A percentile compares a stretch with the other conserved stretches of the same genome.
Conservation (phyloP, 768 basidiomycete genomes). For the Austroboletus eburneus region DNA sequence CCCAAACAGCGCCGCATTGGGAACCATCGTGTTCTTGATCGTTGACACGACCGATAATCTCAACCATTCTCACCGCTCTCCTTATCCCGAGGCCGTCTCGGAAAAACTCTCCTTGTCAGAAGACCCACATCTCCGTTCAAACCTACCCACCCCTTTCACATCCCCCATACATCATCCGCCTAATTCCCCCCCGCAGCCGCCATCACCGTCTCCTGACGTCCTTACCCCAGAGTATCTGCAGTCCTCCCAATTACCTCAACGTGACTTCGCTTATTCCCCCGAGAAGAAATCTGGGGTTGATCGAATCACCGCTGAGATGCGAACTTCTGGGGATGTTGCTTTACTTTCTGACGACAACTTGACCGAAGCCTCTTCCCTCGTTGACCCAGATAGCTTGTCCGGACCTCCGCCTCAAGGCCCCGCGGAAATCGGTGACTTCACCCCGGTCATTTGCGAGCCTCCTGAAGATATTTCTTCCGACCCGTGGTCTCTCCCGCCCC, state of each 20-base stretch:
- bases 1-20: conserved; percentile 22
- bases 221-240: conserved; percentile 25
- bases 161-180: conserved; percentile 11
- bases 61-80: conserved; percentile 12
- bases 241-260: conserved; percentile 29
- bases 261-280: conserved; percentile 13
- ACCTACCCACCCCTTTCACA: conserved; percentile 3
- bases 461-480: conserved; percentile 26
- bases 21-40: conserved; percentile 27
- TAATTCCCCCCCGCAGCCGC: conserved; percentile 16
- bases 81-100: conserved; percentile 17
- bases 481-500: conserved; percentile 13
- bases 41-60: conserved; percentile 12
- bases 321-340: conserved; percentile 12
- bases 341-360: conserved; percentile 9
- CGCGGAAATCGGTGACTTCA: conserved; percentile 26
- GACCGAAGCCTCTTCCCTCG: conserved; percentile 15
- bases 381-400: conserved; percentile 11
- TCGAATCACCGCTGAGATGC: conserved; percentile 15
- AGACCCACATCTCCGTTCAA: conserved; percentile 6
- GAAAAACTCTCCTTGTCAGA: conserved; percentile 23
- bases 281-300: conserved; percentile 29
- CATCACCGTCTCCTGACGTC: conserved; percentile 11
- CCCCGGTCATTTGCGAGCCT: conserved; percentile 27
- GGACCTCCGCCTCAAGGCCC: conserved; percentile 13